Evolutionary conservation across 306 rosid genomes (phyloP).

Genomic region (Cucurbita pepo): DNA sequence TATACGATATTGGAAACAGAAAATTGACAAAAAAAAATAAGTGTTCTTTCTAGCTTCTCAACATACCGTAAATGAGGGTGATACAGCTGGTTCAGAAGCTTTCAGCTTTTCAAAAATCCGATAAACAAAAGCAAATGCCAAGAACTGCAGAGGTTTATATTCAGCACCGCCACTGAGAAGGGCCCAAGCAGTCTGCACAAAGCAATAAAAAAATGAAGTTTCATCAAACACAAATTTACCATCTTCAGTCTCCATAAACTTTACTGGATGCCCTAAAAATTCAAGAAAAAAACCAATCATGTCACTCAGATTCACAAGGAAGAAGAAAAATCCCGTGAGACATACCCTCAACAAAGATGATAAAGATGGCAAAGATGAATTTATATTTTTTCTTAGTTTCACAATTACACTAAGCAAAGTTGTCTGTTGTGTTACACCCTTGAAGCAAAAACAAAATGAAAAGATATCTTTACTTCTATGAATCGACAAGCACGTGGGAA

Average conservation of each 20-base stretch:
- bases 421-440: background rate
- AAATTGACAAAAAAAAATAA: background rate
- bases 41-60: background rate
- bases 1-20: background rate
- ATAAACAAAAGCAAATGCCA: slow-evolving; percentile 81
- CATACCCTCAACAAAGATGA: background rate
- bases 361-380: background rate
- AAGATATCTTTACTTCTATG: background rate
- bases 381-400: background rate
- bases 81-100: slow-evolving; percentile 51
- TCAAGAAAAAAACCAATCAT: background rate
- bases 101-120: slow-evolving; percentile 92
- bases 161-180: slow-evolving; percentile 54
- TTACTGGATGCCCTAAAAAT: background rate
- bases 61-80: slow-evolving; percentile 59
- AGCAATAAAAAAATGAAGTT: background rate
- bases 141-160: slow-evolving; percentile 83
- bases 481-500: background rate
- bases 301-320: background rate
- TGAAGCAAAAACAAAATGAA: background rate
- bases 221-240: background rate
- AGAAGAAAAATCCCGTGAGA: background rate
- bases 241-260: background rate
- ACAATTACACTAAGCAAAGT: background rate
- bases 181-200: slow-evolving; percentile 79